Conservation (phyloP, 2,329 filamentous ascomycete species). For the Sphaerostilbella broomeana region DNA sequence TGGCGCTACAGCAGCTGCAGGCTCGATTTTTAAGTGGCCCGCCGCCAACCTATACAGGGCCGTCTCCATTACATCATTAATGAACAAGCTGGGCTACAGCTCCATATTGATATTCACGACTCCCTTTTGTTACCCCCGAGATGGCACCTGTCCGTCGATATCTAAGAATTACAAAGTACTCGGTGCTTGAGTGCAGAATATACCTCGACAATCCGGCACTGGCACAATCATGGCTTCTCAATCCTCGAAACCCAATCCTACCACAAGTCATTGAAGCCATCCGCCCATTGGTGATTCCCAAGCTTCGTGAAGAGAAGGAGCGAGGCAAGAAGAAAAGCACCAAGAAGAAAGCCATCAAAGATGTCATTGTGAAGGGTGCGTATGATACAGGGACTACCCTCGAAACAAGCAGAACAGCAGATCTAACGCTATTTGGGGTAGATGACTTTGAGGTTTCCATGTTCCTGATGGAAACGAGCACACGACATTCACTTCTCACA, state of each 20-base stretch:
- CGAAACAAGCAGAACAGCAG: neutral
- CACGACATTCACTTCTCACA: constrained; percentile 76
- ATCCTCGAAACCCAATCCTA: constrained; percentile 67
- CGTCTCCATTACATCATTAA: constrained; percentile 11
- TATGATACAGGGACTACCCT: neutral
- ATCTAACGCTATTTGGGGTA: constrained; percentile 30
- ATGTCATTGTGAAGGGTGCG: constrained; percentile 73
- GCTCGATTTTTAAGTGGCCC: constrained; percentile 5
- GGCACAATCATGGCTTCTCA: constrained; percentile 75
- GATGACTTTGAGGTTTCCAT: constrained; percentile 95
- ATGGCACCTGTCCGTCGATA: constrained; percentile 91
- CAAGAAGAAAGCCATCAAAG: constrained; percentile 78
- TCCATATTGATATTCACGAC: no score
- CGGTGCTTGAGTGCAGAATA: constrained; percentile 92
- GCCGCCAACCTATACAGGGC: neutral
- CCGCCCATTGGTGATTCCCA: constrained; percentile 79
- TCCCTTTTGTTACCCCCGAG: no score
- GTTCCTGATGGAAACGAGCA: constrained; percentile 81
- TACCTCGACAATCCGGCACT: constrained; percentile 89
- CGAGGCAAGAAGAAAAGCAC: constrained; percentile 53
- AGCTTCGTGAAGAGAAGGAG: constrained; percentile 78
- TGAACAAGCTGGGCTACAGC: neutral
- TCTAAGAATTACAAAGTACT: constrained; percentile 84
- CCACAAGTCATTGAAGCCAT: constrained; percentile 79
- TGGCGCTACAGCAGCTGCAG: constrained; percentile 2